Evolutionary conservation across 192 early-diverging fungal species (phyloP).

Genomic region (Gigaspora rosea): DNA sequence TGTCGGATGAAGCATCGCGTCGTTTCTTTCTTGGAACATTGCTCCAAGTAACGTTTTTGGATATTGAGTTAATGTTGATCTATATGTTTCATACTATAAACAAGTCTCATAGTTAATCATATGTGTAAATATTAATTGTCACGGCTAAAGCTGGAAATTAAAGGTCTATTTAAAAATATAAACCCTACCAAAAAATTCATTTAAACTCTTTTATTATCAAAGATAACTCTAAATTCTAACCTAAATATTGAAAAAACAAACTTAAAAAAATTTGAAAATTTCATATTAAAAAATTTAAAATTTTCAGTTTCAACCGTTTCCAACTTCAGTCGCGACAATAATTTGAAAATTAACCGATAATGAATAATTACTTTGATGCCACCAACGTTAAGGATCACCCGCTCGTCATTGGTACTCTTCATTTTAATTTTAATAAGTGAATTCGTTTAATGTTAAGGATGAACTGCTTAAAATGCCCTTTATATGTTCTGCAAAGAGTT

Average conservation of each 20-base stretch:
- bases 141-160: too few species aligned
- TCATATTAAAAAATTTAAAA: neutral
- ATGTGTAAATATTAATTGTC: too few species aligned
- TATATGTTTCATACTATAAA: neutral
- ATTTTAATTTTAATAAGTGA: neutral
- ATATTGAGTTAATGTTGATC: neutral
- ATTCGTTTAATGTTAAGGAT: too few species aligned
- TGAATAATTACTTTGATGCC: neutral
- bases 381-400: neutral
- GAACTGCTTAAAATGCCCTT: too few species aligned
- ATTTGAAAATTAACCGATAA: neutral
- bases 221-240: too few species aligned
- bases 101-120: too few species aligned
- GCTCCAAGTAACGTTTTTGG: neutral
- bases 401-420: neutral
- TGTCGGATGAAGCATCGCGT: neutral
- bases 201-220: neutral
- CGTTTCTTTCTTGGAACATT: neutral
- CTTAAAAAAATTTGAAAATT: too few species aligned
- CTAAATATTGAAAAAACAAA: too few species aligned
- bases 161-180: too few species aligned
- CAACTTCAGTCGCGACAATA: too few species aligned
- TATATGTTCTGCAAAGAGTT: too few species aligned
- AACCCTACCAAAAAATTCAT: neutral
- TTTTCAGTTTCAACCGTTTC: neutral